Evolutionary conservation across 306 rosid species (phyloP).

Genomic region (Vigna trinervia): DNA sequence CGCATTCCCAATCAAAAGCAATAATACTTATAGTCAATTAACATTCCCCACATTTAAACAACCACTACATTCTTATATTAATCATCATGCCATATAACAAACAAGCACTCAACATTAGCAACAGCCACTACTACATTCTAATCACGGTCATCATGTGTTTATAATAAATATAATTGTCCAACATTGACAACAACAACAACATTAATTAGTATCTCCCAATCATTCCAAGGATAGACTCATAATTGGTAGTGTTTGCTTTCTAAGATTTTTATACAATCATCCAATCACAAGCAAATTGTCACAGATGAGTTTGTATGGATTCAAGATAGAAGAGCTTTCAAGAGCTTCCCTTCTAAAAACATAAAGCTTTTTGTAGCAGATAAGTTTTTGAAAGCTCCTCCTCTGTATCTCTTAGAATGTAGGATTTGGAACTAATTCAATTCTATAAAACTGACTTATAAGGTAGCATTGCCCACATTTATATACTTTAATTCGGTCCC

Average conservation of each 20-base stretch:
- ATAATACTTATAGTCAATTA: slow-evolving; percentile 2
- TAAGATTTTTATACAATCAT: background rate
- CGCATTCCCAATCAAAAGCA: slow-evolving; percentile 23
- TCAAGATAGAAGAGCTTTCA: too few relatives aligned
- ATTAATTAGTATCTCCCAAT: too few relatives aligned
- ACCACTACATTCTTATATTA: slow-evolving; percentile 1
- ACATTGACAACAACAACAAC: background rate
- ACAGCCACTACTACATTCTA: background rate
- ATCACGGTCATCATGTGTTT: background rate
- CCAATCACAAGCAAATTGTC: background rate
- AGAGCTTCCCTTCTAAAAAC: too few relatives aligned
- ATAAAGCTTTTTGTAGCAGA: too few relatives aligned
- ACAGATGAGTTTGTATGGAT: too few relatives aligned
- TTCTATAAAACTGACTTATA: too few relatives aligned
- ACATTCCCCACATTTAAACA: slow-evolving; percentile 7
- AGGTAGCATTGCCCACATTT: too few relatives aligned
- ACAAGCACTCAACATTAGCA: background rate
- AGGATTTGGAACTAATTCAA: too few relatives aligned
- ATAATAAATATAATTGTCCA: background rate
- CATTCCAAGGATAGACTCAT: too few relatives aligned
- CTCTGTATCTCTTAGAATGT: too few relatives aligned
- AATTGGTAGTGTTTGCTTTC: background rate
- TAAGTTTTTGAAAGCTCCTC: too few relatives aligned
- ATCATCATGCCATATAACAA: background rate
- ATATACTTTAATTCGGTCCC: background rate